A percentile compares a stretch with the other conserved stretches of the same genome.
Evolutionary conservation across 2,329 filamentous ascomycete species (phyloP).

Genomic region (Aspergillus aculeatinus): DNA sequence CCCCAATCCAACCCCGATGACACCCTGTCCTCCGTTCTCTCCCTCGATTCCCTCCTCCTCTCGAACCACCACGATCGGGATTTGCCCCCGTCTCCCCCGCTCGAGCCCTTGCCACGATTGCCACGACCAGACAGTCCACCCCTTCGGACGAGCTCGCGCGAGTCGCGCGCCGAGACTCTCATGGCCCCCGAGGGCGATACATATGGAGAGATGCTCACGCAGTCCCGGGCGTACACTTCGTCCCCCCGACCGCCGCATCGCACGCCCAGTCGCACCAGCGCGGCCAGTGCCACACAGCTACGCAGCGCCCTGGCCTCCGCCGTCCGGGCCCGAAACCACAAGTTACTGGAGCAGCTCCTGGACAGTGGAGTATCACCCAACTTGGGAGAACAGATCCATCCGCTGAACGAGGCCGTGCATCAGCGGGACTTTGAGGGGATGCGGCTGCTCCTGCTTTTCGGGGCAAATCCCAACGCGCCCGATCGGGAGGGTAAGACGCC

Average conservation of each 20-base stretch:
- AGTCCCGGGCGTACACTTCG: background rate
- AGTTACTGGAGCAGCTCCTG: conserved; percentile 57
- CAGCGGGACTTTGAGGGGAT: conserved; percentile 55
- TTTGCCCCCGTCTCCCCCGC: background rate
- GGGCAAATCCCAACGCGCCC: conserved; percentile 55
- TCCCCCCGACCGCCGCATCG: conserved; percentile 5
- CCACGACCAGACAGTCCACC: background rate
- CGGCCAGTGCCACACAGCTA: conserved; percentile 5
- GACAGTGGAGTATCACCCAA: conserved; percentile 58
- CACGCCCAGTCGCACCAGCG: conserved; percentile 12
- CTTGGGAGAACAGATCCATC: conserved; percentile 47
- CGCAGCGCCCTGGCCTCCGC: conserved; percentile 51
- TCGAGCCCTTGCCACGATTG: background rate
- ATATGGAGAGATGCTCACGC: background rate
- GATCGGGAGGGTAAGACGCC: conserved; percentile 54
- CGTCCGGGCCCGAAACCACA: conserved; percentile 58
- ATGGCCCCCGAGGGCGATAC: background rate
- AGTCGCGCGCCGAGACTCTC: background rate
- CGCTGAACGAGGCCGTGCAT: conserved; percentile 55
- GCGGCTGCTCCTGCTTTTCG: conserved; percentile 57
- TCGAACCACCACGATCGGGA: conserved; percentile 3
- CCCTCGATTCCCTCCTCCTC: conserved; percentile 23
- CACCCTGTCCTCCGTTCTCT: conserved; percentile 32
- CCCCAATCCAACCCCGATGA: conserved; percentile 21
- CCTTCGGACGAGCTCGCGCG: conserved; percentile 5